Base-by-base conservation (phyloP, 2,329 filamentous ascomycete species). In the Diaporthe citrichinensis region DNA sequence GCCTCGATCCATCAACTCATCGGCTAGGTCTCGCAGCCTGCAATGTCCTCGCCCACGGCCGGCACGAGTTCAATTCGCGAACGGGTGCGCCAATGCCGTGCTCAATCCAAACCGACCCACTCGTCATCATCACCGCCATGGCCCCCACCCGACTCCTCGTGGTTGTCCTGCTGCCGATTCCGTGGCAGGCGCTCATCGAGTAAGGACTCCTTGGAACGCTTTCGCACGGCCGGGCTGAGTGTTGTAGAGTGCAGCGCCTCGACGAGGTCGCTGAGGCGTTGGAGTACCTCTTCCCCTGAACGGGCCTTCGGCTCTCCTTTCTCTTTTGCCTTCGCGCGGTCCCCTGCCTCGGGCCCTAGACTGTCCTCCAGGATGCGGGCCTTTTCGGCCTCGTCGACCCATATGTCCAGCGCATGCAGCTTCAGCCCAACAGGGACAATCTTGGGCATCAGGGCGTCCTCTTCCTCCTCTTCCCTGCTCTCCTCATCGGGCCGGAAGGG, bases 361-460 rank as follows among this genome's bases (percentile, higher is more conserved):
- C 84, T 85, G 49, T 85, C 84, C 17, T 73, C 79, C 31, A 92
- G 79, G 49, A 90, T 87, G 72, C 92, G 90, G 46, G 92, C 90
- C 81, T 92, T 93, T 84, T 96, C 94, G 80, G 96, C 84, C 88
- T 98, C 96, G 83, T 98, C 97, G 12, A 98, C 90, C 91, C 94
- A 98, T 72, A 98, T 90, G 86, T 99, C 97, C 78, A 98, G 84
- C 20, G 96, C 90, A 84, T 99, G 97, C 83, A 98, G 92, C 77
- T 95, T 87, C 83, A 99, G 82, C 0, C 97, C 97, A 79, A 97
- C 94, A 0, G 96, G 94, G 1, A 97, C 91, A 72, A 76, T 80
- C 73, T 78, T 78, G 12, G 78, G 78, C 73, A 78, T 74, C 25
- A 82, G 51, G n/a, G 81, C 81, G 46, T 84, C 82, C 49, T 83